These are phyloP conservation scores for Saccharomyces hybrid DNA, from an alignment of 1,139 yeast genomes.

Conservation along the genomic window DNA sequence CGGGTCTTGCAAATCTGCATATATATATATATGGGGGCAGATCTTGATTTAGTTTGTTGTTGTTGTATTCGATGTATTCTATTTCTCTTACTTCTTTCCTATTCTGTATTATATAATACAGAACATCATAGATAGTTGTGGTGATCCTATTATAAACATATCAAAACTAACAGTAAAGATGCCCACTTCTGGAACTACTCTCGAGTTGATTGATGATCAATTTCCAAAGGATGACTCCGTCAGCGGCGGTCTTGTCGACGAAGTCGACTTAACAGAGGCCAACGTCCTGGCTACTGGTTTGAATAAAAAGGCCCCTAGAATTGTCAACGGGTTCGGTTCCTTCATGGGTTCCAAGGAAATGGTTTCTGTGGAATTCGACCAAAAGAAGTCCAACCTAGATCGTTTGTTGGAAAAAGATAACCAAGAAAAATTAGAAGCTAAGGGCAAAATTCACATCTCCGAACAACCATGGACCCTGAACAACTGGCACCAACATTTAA, in stretches of 20 bases:
- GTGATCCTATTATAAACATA: background rate
- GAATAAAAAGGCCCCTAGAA: constrained; percentile 58
- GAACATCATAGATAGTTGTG: background rate
- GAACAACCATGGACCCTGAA: constrained; percentile 83
- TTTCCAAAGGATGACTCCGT: background rate
- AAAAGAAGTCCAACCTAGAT: constrained; percentile 23
- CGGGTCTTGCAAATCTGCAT: background rate
- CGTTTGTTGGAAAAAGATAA: background rate
- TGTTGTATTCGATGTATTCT: background rate
- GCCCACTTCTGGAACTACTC: background rate
- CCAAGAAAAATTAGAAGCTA: background rate
- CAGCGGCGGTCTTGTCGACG: constrained; percentile 6
- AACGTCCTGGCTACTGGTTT: constrained; percentile 89
- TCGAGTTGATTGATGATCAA: background rate
- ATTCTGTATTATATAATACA: background rate
- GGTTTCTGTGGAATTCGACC: constrained; percentile 57
- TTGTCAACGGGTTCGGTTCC: constrained; percentile 69
- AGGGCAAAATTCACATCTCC: constrained; percentile 59
- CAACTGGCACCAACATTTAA: constrained; percentile 84
- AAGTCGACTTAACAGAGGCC: constrained; percentile 65
- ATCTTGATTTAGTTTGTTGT: background rate
- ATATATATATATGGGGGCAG: background rate
- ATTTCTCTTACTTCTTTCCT: background rate
- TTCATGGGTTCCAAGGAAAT: constrained; percentile 75
- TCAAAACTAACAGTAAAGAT: background rate